Conservation (phyloP, 805 yeast genomes). For the Myxozyma neotropica region DNA sequence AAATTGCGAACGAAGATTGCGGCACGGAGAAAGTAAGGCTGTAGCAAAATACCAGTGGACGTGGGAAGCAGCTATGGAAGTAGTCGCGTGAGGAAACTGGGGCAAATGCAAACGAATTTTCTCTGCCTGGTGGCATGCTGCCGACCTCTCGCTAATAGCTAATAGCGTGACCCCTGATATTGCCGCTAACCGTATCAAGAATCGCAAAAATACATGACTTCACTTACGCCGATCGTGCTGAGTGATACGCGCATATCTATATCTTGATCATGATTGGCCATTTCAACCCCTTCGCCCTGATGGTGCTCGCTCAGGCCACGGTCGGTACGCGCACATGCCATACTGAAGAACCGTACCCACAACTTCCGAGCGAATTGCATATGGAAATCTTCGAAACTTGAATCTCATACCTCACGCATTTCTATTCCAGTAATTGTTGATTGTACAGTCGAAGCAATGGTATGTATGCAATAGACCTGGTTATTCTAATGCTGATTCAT, state of each 20-base stretch:
- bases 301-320: background rate
- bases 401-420: background rate
- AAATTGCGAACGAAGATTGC: too few relatives aligned
- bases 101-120: background rate
- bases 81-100: constrained; percentile 7
- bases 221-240: background rate
- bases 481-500: too few relatives aligned
- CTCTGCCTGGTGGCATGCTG: background rate
- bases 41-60: background rate
- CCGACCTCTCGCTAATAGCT: background rate
- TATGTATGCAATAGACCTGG: background rate
- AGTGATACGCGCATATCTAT: background rate
- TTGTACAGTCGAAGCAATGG: background rate
- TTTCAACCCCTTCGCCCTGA: background rate
- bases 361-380: background rate
- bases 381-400: background rate
- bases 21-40: background rate
- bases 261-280: constrained; percentile 4
- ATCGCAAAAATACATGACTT: background rate
- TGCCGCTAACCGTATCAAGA: background rate
- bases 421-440: background rate
- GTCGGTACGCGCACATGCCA: background rate
- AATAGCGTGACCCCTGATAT: constrained; percentile 3
- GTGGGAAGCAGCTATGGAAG: background rate
- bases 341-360: background rate